phyloP scores from a whole-genome alignment of 331 rosid species.

The Saraca asoca region DNA sequence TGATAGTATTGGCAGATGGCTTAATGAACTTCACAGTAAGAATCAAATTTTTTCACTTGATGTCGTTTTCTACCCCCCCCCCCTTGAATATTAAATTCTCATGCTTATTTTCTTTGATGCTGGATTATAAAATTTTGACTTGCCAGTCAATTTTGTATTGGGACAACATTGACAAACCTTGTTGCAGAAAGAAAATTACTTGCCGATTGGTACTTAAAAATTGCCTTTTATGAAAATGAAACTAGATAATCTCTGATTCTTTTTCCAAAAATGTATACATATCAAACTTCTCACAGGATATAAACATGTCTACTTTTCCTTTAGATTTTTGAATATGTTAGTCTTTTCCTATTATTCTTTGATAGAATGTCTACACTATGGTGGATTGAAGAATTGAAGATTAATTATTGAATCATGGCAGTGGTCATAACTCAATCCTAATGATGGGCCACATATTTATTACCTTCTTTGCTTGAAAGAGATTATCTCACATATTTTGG shows the following conservation, averaged over 20 bases:
- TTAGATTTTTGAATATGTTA: neutral
- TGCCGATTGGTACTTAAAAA: neutral
- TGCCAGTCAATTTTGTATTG: conserved; percentile 20
- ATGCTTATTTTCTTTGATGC: conserved; percentile 7
- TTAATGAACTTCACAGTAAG: conserved; percentile 9
- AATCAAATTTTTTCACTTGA: neutral
- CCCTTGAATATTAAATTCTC: neutral
- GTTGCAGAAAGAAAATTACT: conserved; percentile 17
- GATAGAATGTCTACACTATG: neutral
- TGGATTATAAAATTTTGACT: conserved; percentile 13
- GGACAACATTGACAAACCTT: conserved; percentile 6
- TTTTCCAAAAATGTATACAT: neutral
- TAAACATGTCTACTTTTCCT: conserved; percentile 11
- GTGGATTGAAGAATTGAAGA: conserved; percentile 12
- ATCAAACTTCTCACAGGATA: neutral
- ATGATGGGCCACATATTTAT: conserved; percentile 19
- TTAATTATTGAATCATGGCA: conserved; percentile 2
- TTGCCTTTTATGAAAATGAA: conserved; percentile 14
- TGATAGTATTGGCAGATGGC: conserved; percentile 13
- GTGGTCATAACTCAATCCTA: neutral
- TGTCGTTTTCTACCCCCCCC: neutral
- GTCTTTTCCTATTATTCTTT: conserved; percentile 1
- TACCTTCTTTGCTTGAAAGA: conserved; percentile 22
- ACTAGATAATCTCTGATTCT: conserved; percentile 4
- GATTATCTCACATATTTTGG: conserved; percentile 24